A percentile compares a stretch with the other conserved stretches of the same genome.
These are phyloP conservation scores for Neotropicomus parvogracilis DNA, from an alignment of 1,284 basidiomycete genomes.

Conservation along the genomic window DNA sequence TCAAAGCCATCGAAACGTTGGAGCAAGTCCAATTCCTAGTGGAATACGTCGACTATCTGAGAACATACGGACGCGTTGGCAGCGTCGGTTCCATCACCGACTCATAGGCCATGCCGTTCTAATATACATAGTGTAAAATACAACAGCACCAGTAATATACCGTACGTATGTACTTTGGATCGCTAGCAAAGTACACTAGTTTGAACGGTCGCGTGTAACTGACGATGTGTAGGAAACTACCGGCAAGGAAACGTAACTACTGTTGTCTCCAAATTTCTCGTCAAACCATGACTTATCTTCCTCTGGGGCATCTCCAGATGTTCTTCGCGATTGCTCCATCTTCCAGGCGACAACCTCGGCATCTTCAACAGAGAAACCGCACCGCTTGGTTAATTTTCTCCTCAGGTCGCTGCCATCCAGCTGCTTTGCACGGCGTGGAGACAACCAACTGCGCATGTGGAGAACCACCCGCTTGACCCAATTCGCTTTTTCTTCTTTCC, in stretches of 20 bases:
- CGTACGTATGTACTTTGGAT: background rate
- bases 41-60: slow-evolving; percentile 72
- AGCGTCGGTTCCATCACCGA: background rate
- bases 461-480: slow-evolving; percentile 30
- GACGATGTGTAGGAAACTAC: slow-evolving; percentile 10
- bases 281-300: slow-evolving; percentile 22
- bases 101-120: background rate
- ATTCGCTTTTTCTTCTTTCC: slow-evolving; percentile 27
- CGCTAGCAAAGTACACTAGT: slow-evolving; percentile 3
- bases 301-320: slow-evolving; percentile 6
- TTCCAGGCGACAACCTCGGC: slow-evolving; percentile 19
- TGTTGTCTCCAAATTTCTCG: slow-evolving; percentile 17
- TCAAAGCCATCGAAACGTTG: slow-evolving; percentile 87
- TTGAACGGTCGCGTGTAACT: background rate
- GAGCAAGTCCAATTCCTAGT: slow-evolving; percentile 87
- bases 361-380: slow-evolving; percentile 24
- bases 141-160: slow-evolving; percentile 1
- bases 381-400: slow-evolving; percentile 23
- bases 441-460: slow-evolving; percentile 26
- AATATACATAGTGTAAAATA: slow-evolving; percentile 10
- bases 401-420: slow-evolving; percentile 15
- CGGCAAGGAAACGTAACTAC: slow-evolving; percentile 17
- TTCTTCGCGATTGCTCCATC: slow-evolving; percentile 18
- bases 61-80: slow-evolving; percentile 24
- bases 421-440: slow-evolving; percentile 12